Evolutionary conservation across 2,329 filamentous ascomycete genomes (phyloP).

Genomic region (Lecanicillium sp.): DNA sequence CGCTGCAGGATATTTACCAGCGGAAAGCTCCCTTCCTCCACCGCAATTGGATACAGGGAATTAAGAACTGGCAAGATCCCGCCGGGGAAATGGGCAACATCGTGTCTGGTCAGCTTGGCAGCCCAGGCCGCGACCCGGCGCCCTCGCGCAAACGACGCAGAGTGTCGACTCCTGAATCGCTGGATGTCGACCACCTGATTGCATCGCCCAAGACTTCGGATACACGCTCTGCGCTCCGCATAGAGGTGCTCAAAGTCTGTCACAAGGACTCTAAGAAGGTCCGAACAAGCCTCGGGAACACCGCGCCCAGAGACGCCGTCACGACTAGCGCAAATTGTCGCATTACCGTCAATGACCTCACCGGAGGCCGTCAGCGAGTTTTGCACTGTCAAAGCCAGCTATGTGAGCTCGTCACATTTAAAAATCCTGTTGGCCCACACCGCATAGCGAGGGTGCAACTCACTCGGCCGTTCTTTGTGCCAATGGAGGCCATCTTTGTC

Average conservation of each 20-base stretch:
- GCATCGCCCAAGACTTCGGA: conserved; percentile 25
- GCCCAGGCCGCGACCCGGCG: conserved; percentile 28
- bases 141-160: conserved; percentile 47
- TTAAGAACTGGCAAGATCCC: conserved; percentile 36
- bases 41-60: conserved; percentile 45
- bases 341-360: conserved; percentile 31
- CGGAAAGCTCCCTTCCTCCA: conserved; percentile 49
- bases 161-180: conserved; percentile 33
- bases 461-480: conserved; percentile 44
- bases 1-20: conserved; percentile 39
- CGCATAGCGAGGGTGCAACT: conserved; percentile 44
- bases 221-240: conserved; percentile 39
- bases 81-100: conserved; percentile 38
- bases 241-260: conserved; percentile 48
- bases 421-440: conserved; percentile 40
- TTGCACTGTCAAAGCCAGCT: conserved; percentile 50
- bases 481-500: conserved; percentile 45
- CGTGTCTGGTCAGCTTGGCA: conserved; percentile 31
- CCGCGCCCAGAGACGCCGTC: conserved; percentile 25
- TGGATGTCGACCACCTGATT: conserved; percentile 29
- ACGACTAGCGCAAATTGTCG: conserved; percentile 32
- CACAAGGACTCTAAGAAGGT: conserved; percentile 41
- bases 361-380: conserved; percentile 32
- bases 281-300: conserved; percentile 22
- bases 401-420: conserved; percentile 46